Evolutionary conservation across 345 rosid species (phyloP), one percentile per base, ranked within the genome.

Genomic region (Aquilaria sinensis): DNA sequence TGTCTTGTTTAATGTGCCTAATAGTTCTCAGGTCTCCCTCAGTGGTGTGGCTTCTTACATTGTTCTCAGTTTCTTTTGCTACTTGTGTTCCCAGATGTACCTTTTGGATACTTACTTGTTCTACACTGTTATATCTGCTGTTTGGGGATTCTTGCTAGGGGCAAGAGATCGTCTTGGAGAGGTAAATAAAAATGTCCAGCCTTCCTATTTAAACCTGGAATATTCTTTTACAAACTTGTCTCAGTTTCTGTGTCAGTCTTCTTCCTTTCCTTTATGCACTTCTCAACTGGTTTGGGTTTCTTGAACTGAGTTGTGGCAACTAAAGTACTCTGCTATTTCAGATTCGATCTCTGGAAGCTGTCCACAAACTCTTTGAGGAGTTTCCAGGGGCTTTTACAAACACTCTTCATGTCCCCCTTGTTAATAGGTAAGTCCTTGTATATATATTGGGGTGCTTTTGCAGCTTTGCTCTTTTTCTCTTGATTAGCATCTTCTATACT

Each of bases 91-190:
- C 63, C 94, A 93, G 98, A 94, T 94, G 62, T 94, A 94, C 80
- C 86, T 94, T 51, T 67, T 90, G 68, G 99, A 94, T 79, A 83
- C 81, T 69, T 81, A 85, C 72, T 73, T 94, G 32, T 82, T 88
- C 76, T 94, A 90, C 76, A 94, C 96, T 31, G 12, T 90, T 60
- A 61, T 83, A 75, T 94, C 97, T 78, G 96, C 99, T 41, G 67
- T 83, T 61, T 81, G 84, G 83, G 99, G 97, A 60, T 94, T 94
- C 75, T 78, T 94, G 80, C 90, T 90, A 47, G 99, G 99, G 67
- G 99, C 99, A 37, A 82, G 95, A 77, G 99, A 86, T 78, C 99
- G 85, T 62, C 90, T 94, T 60, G 99, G 99, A 29, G 99, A 94
- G 88, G 98, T 90, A 72, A 68, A 75, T 73, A 33, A 16, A 49